Percentiles rank a stretch among this genome's conserved stretches.
phyloP scores from a whole-genome alignment of 129 eudicot species.

The Cynara cardunculus region DNA sequence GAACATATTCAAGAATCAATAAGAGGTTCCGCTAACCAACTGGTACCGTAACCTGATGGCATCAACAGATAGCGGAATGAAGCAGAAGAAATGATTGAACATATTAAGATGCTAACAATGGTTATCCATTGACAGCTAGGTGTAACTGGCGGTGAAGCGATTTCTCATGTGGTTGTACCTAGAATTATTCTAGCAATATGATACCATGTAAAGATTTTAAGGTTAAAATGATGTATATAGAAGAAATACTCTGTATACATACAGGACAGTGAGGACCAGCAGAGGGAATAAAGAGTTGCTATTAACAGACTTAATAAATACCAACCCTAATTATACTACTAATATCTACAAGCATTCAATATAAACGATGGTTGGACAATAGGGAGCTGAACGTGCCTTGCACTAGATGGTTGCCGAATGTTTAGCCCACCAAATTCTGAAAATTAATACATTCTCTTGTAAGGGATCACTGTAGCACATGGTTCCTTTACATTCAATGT shows the following conservation, averaged over 20 bases:
- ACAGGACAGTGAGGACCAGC: not conserved
- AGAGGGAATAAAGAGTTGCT: not conserved
- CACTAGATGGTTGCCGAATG: not conserved
- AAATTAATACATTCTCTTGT: not conserved
- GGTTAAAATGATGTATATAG: not conserved
- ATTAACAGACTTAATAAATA: no score
- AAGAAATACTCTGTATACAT: not conserved
- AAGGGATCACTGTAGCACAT: not conserved
- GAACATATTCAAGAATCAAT: not conserved
- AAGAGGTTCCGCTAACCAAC: not conserved
- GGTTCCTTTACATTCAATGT: not conserved
- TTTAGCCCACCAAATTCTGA: constrained; percentile 7
- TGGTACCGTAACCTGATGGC: not conserved
- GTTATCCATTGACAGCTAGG: not conserved
- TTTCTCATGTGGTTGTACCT: not conserved
- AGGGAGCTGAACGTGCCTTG: not conserved
- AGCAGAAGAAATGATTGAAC: not conserved
- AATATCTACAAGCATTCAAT: not conserved
- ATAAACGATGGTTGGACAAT: not conserved
- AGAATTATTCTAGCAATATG: not conserved
- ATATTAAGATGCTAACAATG: not conserved
- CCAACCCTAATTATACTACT: not conserved
- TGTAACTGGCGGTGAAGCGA: not conserved
- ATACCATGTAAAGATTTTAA: not conserved
- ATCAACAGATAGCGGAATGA: not conserved